Evolutionary conservation across 345 rosid species (phyloP).

Genomic region (Lagerstroemia speciosa): DNA sequence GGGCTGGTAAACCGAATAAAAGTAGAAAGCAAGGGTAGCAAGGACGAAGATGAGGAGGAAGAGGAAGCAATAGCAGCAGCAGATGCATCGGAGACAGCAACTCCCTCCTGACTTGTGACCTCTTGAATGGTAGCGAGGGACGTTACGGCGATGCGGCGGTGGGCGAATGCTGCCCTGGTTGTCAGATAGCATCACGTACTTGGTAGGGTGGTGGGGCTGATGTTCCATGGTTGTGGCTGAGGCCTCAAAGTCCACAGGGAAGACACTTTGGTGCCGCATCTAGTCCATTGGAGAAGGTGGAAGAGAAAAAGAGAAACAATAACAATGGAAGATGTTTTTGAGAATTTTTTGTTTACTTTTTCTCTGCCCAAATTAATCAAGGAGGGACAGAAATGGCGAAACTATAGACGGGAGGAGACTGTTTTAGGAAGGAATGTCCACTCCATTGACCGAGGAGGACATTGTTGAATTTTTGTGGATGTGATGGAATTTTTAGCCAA

Average conservation of each 20-base stretch:
- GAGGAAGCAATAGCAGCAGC: slow-evolving; percentile 41
- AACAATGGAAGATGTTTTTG: not conserved
- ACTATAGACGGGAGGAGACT: not conserved
- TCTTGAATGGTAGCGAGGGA: slow-evolving; percentile 35
- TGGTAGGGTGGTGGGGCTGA: slow-evolving; percentile 7
- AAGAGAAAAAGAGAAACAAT: slow-evolving; percentile 1
- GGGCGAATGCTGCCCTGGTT: slow-evolving; percentile 17
- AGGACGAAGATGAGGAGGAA: slow-evolving; percentile 24
- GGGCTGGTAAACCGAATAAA: slow-evolving; percentile 25
- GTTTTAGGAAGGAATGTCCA: not conserved
- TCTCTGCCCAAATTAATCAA: slow-evolving; percentile 9
- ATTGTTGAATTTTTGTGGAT: slow-evolving; percentile 27
- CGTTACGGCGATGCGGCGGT: slow-evolving; percentile 31
- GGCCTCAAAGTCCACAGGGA: slow-evolving; percentile 12
- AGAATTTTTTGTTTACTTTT: not conserved
- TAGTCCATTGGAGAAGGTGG: slow-evolving; percentile 15
- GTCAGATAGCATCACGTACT: slow-evolving; percentile 26
- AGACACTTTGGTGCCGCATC: slow-evolving; percentile 19
- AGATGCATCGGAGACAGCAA: slow-evolving; percentile 28
- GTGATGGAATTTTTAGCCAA: not conserved
- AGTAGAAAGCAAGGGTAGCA: slow-evolving; percentile 6
- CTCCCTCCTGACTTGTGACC: slow-evolving; percentile 4
- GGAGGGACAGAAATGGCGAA: not conserved
- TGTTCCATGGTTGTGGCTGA: slow-evolving; percentile 14
- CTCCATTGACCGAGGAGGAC: slow-evolving; percentile 16